Evolutionary conservation across 305 asterid genomes (phyloP), one percentile per base, ranked within the genome.

Genomic region (Fraxinus angustifolia): DNA sequence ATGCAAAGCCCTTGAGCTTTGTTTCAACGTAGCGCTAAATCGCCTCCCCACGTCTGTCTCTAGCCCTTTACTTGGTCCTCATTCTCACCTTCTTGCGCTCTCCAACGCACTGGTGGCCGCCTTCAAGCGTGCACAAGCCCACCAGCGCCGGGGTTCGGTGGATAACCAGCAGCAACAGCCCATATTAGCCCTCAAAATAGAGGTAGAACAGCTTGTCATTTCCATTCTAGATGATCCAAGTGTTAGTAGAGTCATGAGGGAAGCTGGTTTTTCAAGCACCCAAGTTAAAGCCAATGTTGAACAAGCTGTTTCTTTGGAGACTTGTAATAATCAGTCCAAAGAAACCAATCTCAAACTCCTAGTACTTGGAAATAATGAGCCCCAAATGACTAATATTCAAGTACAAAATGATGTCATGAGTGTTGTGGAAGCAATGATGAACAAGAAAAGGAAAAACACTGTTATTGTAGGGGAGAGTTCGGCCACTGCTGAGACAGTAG

Each of bases 141-240:
- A 95, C 85, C 99, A 95, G 53, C 93, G 98, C 33, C 96, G 99
- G 0, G 98, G 97, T 62, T 91, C 97, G 0, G 73, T 89, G 0
- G 97, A 94, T 53, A 92, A 86, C 90, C 94, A 91, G 77, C 93
- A 90, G 78, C 98, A 95, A 76, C 90, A 86, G 82, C 91, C 98
- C 35, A 89, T 92, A 3, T 56, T 94, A 73, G 98, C 97, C 77
- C 90, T 91, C 21, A 92, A 93, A 74, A 93, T 96, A 2, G 98
- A 92, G 84, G 81, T 91, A 6, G 92, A 90, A 73, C 99, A 94
- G 88, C 92, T 96, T 0, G 91, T 92, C 11, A 84, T 96, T 26
- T 96, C 99, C 68, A 87, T 95, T 12, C 93, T 94, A 26, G 98
- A 95, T 79, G 99, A 95, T 73, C 99, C 99, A 0, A 95, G 99